Evolutionary conservation across 2,329 filamentous ascomycete genomes (phyloP).

Genomic region (Paecilomyces sp.): DNA sequence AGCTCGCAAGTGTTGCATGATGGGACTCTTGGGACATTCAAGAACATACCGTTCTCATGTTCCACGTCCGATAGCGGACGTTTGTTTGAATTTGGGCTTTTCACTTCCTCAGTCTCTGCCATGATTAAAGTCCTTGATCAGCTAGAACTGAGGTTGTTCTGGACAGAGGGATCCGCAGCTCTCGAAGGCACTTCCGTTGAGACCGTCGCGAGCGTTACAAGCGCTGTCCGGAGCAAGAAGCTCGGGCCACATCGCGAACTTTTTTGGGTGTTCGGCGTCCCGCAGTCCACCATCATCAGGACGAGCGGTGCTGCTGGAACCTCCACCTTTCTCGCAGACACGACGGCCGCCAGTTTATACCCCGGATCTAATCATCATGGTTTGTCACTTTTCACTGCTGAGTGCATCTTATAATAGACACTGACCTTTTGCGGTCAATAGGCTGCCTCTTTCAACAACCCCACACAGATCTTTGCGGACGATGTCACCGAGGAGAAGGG

Average conservation of each 20-base stretch:
- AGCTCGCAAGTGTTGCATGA: constrained; percentile 6
- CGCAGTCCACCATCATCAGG: constrained; percentile 6
- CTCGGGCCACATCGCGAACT: constrained; percentile 23
- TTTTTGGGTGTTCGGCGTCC: constrained; percentile 15
- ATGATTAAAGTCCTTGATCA: constrained; percentile 12
- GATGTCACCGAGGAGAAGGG: constrained; percentile 97
- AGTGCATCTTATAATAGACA: neutral
- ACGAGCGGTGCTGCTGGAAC: neutral
- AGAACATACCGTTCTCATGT: constrained; percentile 21
- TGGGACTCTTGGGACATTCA: neutral
- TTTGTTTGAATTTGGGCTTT: constrained; percentile 37
- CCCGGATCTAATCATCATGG: constrained; percentile 19
- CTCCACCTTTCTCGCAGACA: neutral
- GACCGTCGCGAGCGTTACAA: neutral
- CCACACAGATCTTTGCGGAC: constrained; percentile 96
- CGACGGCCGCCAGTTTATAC: neutral
- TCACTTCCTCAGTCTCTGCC: constrained; percentile 19
- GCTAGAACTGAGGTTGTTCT: neutral
- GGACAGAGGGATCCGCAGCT: neutral
- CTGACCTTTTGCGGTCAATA: constrained; percentile 10
- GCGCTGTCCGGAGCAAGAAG: constrained; percentile 4
- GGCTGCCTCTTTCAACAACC: constrained; percentile 51
- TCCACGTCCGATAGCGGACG: constrained; percentile 52
- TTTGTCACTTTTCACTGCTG: constrained; percentile 8
- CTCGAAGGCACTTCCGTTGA: neutral